phyloP scores from a whole-genome alignment of 768 basidiomycete genomes.

The Lactarius hengduanensis region DNA sequence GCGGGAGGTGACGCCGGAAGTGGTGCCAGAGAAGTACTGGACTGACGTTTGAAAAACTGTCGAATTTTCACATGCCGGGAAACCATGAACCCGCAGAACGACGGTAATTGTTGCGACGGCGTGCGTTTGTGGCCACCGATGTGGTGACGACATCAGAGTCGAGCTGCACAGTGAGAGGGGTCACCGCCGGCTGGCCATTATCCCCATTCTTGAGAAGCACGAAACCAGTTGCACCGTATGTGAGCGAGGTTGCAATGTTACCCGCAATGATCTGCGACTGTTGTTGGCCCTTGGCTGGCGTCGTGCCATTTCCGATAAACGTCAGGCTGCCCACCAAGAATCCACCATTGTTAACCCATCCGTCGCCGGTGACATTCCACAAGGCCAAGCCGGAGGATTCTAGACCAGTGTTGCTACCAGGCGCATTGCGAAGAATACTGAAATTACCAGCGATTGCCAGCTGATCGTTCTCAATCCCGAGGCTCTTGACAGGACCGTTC shows the following conservation, averaged over 20 bases:
- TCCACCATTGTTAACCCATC: slow-evolving; percentile 76
- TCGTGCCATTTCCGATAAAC: slow-evolving; percentile 66
- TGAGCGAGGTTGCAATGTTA: slow-evolving; percentile 51
- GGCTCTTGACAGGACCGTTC: slow-evolving; percentile 66
- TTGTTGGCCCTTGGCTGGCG: slow-evolving; percentile 40
- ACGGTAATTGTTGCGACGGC: slow-evolving; percentile 41
- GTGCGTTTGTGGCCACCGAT: slow-evolving; percentile 36
- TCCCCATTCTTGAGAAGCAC: slow-evolving; percentile 71
- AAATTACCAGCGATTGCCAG: slow-evolving; percentile 78
- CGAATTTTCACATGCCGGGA: slow-evolving; percentile 44
- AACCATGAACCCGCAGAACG: slow-evolving; percentile 48
- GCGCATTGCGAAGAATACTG: slow-evolving; percentile 43
- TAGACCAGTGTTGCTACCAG: slow-evolving; percentile 39
- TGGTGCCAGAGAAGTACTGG: slow-evolving; percentile 42
- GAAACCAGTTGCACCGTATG: slow-evolving; percentile 76
- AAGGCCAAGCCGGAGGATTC: slow-evolving; percentile 63
- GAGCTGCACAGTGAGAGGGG: slow-evolving; percentile 60
- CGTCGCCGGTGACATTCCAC: slow-evolving; percentile 59
- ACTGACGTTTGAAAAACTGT: slow-evolving; percentile 53
- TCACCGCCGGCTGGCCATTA: slow-evolving; percentile 50
- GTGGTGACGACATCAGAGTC: slow-evolving; percentile 39
- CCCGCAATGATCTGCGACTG: slow-evolving; percentile 67
- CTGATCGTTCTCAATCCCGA: slow-evolving; percentile 50
- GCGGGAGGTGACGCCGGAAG: slow-evolving; percentile 58
- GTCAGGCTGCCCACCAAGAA: slow-evolving; percentile 70